Conservation (phyloP, 2,329 filamentous ascomycete species). For the Thelonectria olida region DNA sequence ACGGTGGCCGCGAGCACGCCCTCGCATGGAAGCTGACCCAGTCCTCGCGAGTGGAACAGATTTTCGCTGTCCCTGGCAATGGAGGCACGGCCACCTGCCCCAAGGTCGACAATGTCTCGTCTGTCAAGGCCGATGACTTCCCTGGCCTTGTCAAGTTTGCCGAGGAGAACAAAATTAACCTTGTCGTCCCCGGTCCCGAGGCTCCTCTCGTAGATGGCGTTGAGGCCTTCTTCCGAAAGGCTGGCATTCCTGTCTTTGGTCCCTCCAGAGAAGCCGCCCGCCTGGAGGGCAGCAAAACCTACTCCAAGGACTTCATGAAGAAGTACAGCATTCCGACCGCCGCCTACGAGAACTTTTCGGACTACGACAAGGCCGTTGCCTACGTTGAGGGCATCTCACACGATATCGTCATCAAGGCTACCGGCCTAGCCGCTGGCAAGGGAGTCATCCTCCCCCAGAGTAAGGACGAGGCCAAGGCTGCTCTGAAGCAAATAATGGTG, state of each 20-base stretch:
- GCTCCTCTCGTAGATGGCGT: constrained; percentile 93
- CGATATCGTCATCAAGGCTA: constrained; percentile 91
- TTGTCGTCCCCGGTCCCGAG: constrained; percentile 91
- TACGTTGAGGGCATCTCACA: constrained; percentile 79
- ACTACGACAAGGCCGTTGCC: constrained; percentile 75
- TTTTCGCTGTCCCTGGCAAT: constrained; percentile 80
- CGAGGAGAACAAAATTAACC: constrained; percentile 75
- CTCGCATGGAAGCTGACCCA: constrained; percentile 93
- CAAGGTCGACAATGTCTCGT: constrained; percentile 77
- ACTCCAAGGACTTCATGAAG: constrained; percentile 98
- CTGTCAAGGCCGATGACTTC: constrained; percentile 80
- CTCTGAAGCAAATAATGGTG: constrained; percentile 90
- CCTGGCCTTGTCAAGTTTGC: constrained; percentile 79
- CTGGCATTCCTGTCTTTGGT: constrained; percentile 84
- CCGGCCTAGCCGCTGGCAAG: constrained; percentile 91
- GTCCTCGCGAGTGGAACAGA: constrained; percentile 79
- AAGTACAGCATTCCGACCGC: constrained; percentile 90
- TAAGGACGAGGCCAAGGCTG: constrained; percentile 83
- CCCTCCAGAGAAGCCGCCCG: constrained; percentile 84
- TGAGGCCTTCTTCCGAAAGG: constrained; percentile 79
- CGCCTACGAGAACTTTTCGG: constrained; percentile 86
- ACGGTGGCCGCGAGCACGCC: constrained; percentile 93
- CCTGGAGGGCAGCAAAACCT: constrained; percentile 97
- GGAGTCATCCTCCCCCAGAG: constrained; percentile 89
- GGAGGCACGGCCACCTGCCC: constrained; percentile 80